A percentile compares a stretch with the other conserved stretches of the same genome.
phyloP scores from a whole-genome alignment of 345 rosid genomes.

The Streptanthus diversifolius region DNA sequence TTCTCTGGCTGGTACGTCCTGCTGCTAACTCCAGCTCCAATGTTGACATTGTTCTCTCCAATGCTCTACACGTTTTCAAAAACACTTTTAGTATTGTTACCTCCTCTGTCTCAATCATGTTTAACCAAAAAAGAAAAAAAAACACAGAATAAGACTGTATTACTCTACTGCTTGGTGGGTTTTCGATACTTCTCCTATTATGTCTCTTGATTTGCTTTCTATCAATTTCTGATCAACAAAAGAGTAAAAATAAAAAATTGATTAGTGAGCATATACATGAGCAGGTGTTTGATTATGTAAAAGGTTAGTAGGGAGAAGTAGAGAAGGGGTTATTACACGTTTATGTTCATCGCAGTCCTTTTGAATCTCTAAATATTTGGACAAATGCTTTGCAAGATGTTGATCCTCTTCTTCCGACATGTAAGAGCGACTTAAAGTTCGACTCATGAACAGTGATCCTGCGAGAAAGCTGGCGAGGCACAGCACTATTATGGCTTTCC shows the following conservation, averaged over 20 bases:
- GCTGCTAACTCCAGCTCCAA: constrained; percentile 64
- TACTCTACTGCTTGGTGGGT: constrained; percentile 63
- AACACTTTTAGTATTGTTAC: background rate
- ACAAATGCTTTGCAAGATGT: constrained; percentile 23
- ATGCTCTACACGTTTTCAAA: constrained; percentile 40
- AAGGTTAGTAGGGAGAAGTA: background rate
- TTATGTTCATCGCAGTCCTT: constrained; percentile 66
- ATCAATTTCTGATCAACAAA: constrained; percentile 43
- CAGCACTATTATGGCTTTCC: constrained; percentile 53
- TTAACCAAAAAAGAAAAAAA: background rate
- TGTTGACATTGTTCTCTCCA: constrained; percentile 63
- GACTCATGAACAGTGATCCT: constrained; percentile 58
- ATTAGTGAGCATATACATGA: background rate
- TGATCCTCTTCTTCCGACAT: constrained; percentile 23
- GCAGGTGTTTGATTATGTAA: background rate
- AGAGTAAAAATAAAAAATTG: background rate
- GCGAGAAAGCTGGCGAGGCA: constrained; percentile 73
- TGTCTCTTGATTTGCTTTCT: constrained; percentile 54
- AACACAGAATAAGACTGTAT: background rate
- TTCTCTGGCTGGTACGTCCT: constrained; percentile 35
- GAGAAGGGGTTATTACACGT: constrained; percentile 48
- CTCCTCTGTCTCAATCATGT: background rate
- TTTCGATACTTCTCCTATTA: constrained; percentile 60
- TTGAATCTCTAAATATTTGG: constrained; percentile 31
- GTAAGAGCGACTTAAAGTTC: constrained; percentile 40